Conservation (phyloP, 1,284 basidiomycete species). For the Neotropicomus parvogracilis region DNA sequence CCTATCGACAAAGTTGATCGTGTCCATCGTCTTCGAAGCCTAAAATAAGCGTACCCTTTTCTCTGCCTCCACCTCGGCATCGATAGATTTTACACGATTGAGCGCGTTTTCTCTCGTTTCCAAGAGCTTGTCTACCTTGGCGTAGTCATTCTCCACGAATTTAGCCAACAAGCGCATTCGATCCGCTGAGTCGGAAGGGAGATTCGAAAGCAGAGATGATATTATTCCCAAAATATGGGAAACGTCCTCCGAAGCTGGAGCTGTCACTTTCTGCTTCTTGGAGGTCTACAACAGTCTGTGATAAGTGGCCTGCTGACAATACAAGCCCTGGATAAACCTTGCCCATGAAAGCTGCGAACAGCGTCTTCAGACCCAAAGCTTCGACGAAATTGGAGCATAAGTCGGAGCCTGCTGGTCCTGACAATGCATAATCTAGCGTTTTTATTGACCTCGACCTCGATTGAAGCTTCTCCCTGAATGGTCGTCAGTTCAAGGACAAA, state of each 20-base stretch:
- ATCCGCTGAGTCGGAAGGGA: slow-evolving; percentile 79
- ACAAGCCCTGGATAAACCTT: slow-evolving; percentile 52
- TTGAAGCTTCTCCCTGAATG: slow-evolving; percentile 72
- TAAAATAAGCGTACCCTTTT: slow-evolving; percentile 47
- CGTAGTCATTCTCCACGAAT: slow-evolving; percentile 89
- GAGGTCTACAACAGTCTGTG: slow-evolving; percentile 34
- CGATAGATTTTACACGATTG: slow-evolving; percentile 53
- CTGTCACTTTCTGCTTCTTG: slow-evolving; percentile 61
- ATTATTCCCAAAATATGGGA: slow-evolving; percentile 88
- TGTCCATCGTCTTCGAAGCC: neutral
- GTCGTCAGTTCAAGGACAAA: slow-evolving; percentile 11
- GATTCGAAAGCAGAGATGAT: slow-evolving; percentile 84
- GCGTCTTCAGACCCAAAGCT: slow-evolving; percentile 78
- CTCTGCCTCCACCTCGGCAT: slow-evolving; percentile 64
- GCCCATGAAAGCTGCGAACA: slow-evolving; percentile 92
- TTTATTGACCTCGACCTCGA: slow-evolving; percentile 84
- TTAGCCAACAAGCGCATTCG: slow-evolving; percentile 87
- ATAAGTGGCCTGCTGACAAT: slow-evolving; percentile 1
- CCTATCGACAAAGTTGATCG: slow-evolving; percentile 36
- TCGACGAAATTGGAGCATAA: slow-evolving; percentile 89
- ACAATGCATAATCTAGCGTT: slow-evolving; percentile 87
- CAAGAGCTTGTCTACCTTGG: slow-evolving; percentile 89
- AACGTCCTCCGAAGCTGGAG: slow-evolving; percentile 75
- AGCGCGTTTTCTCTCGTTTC: slow-evolving; percentile 78
- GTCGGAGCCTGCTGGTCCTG: slow-evolving; percentile 68